These are phyloP conservation scores for Hypoxylon sp. DNA, from an alignment of 2,329 filamentous ascomycete genomes.

Conservation along the genomic window DNA sequence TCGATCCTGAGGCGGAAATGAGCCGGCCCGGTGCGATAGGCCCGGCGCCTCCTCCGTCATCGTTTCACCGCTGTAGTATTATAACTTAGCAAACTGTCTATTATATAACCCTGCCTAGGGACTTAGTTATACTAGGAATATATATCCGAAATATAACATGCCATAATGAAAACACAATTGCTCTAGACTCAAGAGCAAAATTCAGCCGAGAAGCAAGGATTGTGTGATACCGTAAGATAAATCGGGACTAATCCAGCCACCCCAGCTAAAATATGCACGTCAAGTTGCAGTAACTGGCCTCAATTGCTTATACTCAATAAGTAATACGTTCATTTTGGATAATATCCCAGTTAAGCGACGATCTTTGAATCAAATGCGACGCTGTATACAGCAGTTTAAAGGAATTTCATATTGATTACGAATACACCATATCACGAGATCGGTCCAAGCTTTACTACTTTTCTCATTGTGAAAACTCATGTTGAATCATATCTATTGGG, in stretches of 20 bases:
- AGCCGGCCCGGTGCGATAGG: conserved; percentile 20
- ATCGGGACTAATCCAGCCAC: conserved; percentile 25
- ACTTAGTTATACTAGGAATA: neutral
- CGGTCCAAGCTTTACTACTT: neutral
- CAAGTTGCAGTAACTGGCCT: neutral
- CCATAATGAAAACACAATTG: neutral
- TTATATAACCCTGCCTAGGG: neutral
- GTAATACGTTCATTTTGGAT: neutral
- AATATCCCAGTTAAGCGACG: neutral
- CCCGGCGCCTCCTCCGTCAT: conserved; percentile 26
- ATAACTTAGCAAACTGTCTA: neutral
- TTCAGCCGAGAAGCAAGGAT: conserved; percentile 7
- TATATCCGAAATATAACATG: neutral
- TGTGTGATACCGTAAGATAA: conserved; percentile 6
- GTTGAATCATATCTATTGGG: conserved; percentile 48
- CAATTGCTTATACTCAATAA: neutral
- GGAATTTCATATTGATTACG: neutral
- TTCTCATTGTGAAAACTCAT: conserved; percentile 8
- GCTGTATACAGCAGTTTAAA: neutral
- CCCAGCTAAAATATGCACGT: conserved; percentile 7
- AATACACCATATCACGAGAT: neutral
- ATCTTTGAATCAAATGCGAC: neutral
- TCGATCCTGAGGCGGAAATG: conserved; percentile 16
- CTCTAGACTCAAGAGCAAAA: neutral
- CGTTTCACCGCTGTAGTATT: conserved; percentile 15